phyloP scores from a whole-genome alignment of 2,329 filamentous ascomycete species.

The Neonectria hederae region DNA sequence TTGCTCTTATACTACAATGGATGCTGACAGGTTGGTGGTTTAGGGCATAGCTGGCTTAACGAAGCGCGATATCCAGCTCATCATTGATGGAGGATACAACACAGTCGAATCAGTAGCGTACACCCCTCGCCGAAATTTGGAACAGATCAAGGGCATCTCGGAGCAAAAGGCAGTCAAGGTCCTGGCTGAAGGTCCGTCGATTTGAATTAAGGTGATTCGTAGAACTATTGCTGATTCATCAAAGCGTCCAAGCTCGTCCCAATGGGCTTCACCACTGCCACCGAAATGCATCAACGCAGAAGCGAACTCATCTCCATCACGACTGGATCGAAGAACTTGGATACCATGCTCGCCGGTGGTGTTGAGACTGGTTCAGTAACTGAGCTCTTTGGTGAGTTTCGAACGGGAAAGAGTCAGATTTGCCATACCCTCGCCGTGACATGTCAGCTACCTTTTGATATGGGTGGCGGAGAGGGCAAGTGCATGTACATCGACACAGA shows the following conservation, averaged over 20 bases:
- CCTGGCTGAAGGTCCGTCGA: constrained; percentile 77
- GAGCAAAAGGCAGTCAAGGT: constrained; percentile 96
- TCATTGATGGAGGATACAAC: constrained; percentile 91
- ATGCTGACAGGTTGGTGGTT: constrained; percentile 18
- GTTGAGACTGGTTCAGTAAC: constrained; percentile 98
- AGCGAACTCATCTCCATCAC: constrained; percentile 98
- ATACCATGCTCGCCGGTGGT: constrained; percentile 92
- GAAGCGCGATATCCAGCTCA: constrained; percentile 93
- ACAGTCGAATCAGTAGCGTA: constrained; percentile 97
- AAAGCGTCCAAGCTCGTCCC: constrained; percentile 93
- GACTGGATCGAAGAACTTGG: constrained; percentile 96
- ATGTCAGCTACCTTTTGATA: constrained; percentile 96
- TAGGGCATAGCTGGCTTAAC: constrained; percentile 89
- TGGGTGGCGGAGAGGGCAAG: constrained; percentile 98
- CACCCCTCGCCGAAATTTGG: constrained; percentile 81
- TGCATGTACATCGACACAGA: constrained; percentile 99
- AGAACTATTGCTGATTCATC: constrained; percentile 21
- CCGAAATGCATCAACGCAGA: constrained; percentile 97
- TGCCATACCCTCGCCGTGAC: constrained; percentile 99
- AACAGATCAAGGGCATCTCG: constrained; percentile 98
- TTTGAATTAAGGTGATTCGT: not conserved
- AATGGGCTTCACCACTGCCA: constrained; percentile 98
- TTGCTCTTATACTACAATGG: not conserved
- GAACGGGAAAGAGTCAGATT: constrained; percentile 98
- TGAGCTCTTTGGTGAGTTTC: constrained; percentile 97